Base-by-base conservation (phyloP, 2,329 filamentous ascomycete genomes). In the Alternaria dauci region DNA sequence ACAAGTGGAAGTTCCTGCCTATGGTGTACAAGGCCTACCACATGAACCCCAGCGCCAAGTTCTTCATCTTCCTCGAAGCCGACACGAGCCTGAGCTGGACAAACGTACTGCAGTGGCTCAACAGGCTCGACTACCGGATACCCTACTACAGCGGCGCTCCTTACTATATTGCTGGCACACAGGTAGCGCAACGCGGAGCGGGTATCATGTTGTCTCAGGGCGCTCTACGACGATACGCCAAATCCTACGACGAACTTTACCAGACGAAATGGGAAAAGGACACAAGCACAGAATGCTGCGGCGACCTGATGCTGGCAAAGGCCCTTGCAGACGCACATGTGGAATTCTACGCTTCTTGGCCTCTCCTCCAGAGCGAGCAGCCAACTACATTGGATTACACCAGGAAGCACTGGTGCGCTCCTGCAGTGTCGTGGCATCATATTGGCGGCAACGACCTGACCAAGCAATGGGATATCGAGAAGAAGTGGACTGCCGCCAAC, bases 1-100 rank as follows among this genome's bases (percentile, higher is more conserved):
- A 87, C 64, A 87, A 87, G 65, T 87, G 85, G 85, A 87, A 87
- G 70, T 84, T 85, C 63, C 73, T 87, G 20, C 85, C 85, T 7
- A 82, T 86, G 78, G 81, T 84, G 2, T 82, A 85, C 66, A 81
- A 83, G 66, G 80, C 84, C 0, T 78, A 82, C 42, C 70, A 71
- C 23, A 63, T 79, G 61, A 69, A 67, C 2, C 75, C 76, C 8
- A 42, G 63, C 11, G 64, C 65, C 23, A 66, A 59, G 8, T 78
- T 76, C 58, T 74, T 73, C 59, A 54, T 76, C 43, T 77, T 79
- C 68, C 73, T 79, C 41, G 75, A 78, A 25, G 67, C 73, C 8
- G 74, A 78, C 43, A 78, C 77, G 14, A 70, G 65, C 18, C 43
- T 79, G 23, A 74, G 70, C 59, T 79, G 76, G 74, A 74, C 74